Base-by-base conservation (phyloP, 2,329 filamentous ascomycete genomes). In the Alternaria postmessia region DNA sequence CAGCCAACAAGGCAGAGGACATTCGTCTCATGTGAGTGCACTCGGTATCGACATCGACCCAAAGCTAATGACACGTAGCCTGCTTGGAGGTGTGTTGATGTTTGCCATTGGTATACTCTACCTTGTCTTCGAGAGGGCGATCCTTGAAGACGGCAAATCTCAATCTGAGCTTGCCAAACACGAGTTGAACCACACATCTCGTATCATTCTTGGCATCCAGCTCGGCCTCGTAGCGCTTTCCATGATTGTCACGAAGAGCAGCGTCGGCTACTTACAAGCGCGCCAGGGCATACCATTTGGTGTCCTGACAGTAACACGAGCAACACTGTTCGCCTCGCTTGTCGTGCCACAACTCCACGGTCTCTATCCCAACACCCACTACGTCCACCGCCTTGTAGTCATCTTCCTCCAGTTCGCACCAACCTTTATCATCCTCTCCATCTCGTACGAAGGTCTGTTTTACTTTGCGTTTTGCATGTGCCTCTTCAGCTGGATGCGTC, bases 391-490 rank as follows among this genome's bases (percentile, higher is more conserved):
- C 24, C 83, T 99, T 4, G 86, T 94, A 67, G 87, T 96, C 69
- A 89, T 97, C 54, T 99, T 98, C 81, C 84, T 99, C 49, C 91
- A 94, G 5, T 98, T 96, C 75, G 91, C 94, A 0, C 95, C 95
- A 0, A 91, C 91, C 1, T 99, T 98, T 79, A 91, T 99, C 74
- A 94, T 99, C 72, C 87, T 99, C 51, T 96, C 94, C 7, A 97
- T 98, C 69, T 97, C 94, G 0, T 99, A 96, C 80, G 95, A 99
- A 79, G 94, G 94, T 0, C 85, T 99, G 2, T 99, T 99, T 78
- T 99, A 98, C 79, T 88, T 97, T 61, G 88, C 90, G 11, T 99
- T 97, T 79, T 93, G 89, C 73, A 82, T 91, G 54, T 91, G 90
- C 22, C 82, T 99, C 5, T 84, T 97, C 52, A 89, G 89, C 56